Base-by-base conservation (phyloP, 208 protist genomes). In the Lotmaria passim region DNA sequence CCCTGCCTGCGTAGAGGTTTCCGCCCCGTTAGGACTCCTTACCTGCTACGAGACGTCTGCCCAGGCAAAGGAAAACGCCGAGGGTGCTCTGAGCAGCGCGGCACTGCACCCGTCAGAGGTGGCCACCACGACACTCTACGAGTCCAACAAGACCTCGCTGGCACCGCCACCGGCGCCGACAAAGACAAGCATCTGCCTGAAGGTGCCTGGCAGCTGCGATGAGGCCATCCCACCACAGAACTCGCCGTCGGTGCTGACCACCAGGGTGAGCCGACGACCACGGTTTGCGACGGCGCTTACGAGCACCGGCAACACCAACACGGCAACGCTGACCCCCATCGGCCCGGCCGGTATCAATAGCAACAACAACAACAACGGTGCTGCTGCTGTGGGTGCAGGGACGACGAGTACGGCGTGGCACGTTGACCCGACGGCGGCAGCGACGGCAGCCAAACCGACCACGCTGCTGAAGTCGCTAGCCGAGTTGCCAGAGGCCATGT, bases 391-490 rank as follows among this genome's bases (percentile, higher is more conserved):
- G 4, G 3, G 19, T 12, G 5, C 57, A 59, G 26, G 28, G 31
- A 7, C 17, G 12, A 19, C 1, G 7, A 11, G 3, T 0, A 38
- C 10, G 3, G 28, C 38, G 24, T 38, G 44, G 44, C 46, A 66
- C 38, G 43, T n/a, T 10, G 58, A 64, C 17, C 55, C 48, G 8
- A 33, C 15, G 4, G 43, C 15, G 11, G 7, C 41, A 15, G 23
- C 41, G 8, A n/a, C n/a, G n/a, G n/a, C n/a, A n/a, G 7, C 39
- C 0, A 31, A 41, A 15, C 26, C 44, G 7, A 60, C 23, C 38
- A 24, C 79, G 59, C 73, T 80, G 36, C 52, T 64, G 62, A 53
- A 70, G 68, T 41, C 53, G 23, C 34, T 58, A 12, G 50, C 60
- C 14, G 61, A 51, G 46, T 17, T 47, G 14, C n/a, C 6, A 24